Percentiles rank a stretch among this genome's conserved stretches.
Conservation (phyloP, 495 filamentous ascomycete species). For the Aspergillus conjunctus region DNA sequence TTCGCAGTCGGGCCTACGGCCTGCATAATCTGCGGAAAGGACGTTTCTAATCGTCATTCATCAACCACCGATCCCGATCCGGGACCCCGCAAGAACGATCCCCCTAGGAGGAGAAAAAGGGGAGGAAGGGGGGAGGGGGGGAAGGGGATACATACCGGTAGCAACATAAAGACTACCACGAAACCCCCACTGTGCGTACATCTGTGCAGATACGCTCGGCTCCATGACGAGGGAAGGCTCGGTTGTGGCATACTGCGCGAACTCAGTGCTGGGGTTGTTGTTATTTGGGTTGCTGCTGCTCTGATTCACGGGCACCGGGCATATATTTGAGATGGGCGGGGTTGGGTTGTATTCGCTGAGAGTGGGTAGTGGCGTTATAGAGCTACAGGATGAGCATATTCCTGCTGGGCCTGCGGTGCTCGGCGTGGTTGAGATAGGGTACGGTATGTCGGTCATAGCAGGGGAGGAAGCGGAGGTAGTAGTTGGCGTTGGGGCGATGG, state of each 20-base stretch:
- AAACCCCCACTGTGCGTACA: constrained; percentile 19
- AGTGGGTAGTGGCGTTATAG: not conserved
- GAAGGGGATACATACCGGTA: constrained; percentile 1
- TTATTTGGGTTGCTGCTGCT: not conserved
- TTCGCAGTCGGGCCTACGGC: constrained; percentile 12
- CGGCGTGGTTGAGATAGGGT: not conserved
- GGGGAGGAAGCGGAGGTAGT: not conserved
- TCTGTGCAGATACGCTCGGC: constrained; percentile 1
- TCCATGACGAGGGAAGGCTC: not conserved
- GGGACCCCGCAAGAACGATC: no score
- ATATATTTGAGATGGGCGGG: not conserved
- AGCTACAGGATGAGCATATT: not conserved
- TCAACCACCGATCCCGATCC: not conserved
- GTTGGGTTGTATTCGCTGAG: not conserved
- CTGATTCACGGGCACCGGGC: not conserved
- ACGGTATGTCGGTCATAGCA: not conserved
- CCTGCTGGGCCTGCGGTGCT: not conserved
- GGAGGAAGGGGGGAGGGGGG: not conserved
- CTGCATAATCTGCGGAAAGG: constrained; percentile 15
- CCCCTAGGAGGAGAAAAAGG: not conserved
- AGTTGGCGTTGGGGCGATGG: no score
- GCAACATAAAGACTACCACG: constrained; percentile 13
- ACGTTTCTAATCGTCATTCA: constrained; percentile 5
- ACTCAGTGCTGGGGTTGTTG: not conserved
- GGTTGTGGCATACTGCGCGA: not conserved